Conservation (phyloP, 306 rosid genomes). For the Malus fusca region DNA sequence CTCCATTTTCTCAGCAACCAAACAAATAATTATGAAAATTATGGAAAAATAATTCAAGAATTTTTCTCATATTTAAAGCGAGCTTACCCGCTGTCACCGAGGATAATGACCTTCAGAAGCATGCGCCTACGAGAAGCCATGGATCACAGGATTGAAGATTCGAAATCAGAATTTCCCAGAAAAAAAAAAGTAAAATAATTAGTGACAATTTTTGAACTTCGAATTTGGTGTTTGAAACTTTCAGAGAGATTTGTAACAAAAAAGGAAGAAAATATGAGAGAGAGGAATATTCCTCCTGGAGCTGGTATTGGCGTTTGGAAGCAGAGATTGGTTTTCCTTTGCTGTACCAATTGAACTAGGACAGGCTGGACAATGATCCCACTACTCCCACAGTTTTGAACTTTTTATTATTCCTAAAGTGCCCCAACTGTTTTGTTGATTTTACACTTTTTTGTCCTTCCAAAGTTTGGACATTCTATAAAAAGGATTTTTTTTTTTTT, state of each 20-base stretch:
- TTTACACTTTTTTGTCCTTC: neutral
- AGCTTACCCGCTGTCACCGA: slow-evolving; percentile 94
- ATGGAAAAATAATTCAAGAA: neutral
- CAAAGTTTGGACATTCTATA: neutral
- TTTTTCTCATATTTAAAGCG: neutral
- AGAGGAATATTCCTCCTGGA: neutral
- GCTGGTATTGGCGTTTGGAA: neutral
- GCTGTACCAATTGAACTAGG: neutral
- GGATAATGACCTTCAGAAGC: slow-evolving; percentile 95
- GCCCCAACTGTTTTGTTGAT: neutral
- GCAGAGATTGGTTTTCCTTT: neutral
- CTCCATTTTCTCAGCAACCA: slow-evolving; percentile 8
- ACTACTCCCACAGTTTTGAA: neutral
- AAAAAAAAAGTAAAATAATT: neutral
- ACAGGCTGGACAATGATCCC: neutral
- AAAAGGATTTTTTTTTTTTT: too few species aligned
- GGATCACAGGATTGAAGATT: slow-evolving; percentile 7
- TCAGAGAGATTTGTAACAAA: neutral
- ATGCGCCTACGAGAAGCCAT: slow-evolving; percentile 99
- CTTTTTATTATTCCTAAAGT: neutral
- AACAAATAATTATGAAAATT: neutral
- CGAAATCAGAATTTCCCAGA: neutral
- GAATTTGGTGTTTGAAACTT: slow-evolving; percentile 1
- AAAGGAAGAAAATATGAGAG: neutral
- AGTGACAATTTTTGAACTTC: neutral